Percentiles rank a stretch among this genome's conserved stretches.
Conservation (phyloP, 2,329 filamentous ascomycete genomes). For the Ophiostoma pallidulum region DNA sequence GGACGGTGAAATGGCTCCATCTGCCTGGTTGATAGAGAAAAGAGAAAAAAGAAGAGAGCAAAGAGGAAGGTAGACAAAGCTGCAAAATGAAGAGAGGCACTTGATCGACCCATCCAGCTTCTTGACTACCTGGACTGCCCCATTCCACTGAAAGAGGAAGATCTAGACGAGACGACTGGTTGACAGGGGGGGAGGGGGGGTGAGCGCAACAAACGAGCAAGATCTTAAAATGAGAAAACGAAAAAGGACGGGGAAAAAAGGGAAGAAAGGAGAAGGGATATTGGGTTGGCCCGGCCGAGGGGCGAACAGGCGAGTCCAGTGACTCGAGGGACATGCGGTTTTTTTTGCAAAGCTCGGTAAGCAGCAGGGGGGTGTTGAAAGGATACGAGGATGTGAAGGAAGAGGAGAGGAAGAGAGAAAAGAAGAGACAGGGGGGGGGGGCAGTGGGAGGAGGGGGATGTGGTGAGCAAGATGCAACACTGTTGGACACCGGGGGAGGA, state of each 20-base stretch:
- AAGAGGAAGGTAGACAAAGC: background rate
- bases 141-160: constrained; percentile 2
- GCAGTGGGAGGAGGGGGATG: background rate
- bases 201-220: background rate
- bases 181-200: background rate
- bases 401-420: background rate
- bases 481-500: background rate
- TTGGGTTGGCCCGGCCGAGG: no score
- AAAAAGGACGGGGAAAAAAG: background rate
- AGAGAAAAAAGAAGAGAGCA: background rate
- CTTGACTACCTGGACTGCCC: background rate
- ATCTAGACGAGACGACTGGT: background rate
- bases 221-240: background rate
- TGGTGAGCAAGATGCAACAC: background rate
- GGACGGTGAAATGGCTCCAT: no score
- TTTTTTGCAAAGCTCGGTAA: no score
- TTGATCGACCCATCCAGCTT: background rate
- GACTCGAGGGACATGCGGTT: constrained; percentile 11
- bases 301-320: constrained; percentile 13
- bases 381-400: background rate
- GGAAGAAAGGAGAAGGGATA: constrained; percentile 9
- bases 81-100: background rate
- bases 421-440: no score
- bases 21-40: no score
- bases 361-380: constrained; percentile 10